Percentiles rank a stretch among this genome's conserved stretches.
These are phyloP conservation scores for Fusarium verrucosum DNA, from an alignment of 2,329 filamentous ascomycete species.

Conservation along the genomic window DNA sequence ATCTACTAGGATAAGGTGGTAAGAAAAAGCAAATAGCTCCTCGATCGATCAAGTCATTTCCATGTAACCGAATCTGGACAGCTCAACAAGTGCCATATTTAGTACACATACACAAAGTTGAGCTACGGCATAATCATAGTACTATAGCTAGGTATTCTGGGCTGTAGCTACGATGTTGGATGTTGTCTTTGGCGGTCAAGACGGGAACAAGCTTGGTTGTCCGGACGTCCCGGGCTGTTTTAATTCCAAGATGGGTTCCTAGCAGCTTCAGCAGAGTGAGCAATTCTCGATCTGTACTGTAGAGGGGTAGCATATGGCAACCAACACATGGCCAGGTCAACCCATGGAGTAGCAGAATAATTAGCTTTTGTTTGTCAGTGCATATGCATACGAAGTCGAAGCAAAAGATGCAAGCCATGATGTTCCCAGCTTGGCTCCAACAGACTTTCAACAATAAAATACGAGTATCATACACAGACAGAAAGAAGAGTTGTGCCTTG, in stretches of 20 bases:
- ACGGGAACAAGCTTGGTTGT: constrained; percentile 27
- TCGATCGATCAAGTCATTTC: constrained; percentile 30
- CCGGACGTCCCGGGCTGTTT: constrained; percentile 20
- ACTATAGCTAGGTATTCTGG: neutral
- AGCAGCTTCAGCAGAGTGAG: constrained; percentile 8
- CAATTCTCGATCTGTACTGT: constrained; percentile 4
- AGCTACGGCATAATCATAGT: constrained; percentile 3
- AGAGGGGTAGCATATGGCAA: neutral
- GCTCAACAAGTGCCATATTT: constrained; percentile 24
- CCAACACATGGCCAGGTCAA: constrained; percentile 24
- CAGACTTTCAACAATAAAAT: constrained; percentile 3
- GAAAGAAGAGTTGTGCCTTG: constrained; percentile 5
- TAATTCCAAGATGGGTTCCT: constrained; percentile 19
- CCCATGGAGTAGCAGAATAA: constrained; percentile 18
- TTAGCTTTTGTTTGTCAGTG: constrained; percentile 29
- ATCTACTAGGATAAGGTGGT: neutral
- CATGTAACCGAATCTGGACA: constrained; percentile 36
- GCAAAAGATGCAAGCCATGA: constrained; percentile 9
- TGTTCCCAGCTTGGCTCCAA: constrained; percentile 32
- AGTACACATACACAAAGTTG: constrained; percentile 11
- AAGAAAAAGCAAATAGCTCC: constrained; percentile 13
- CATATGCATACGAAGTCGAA: no score
- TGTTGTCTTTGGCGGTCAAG: constrained; percentile 33
- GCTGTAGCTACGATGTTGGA: constrained; percentile 6
- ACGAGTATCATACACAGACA: constrained; percentile 11